A percentile compares a stretch with the other conserved stretches of the same genome.
Conservation (phyloP, 805 yeast species). For the Martiniozyma abietophila region DNA sequence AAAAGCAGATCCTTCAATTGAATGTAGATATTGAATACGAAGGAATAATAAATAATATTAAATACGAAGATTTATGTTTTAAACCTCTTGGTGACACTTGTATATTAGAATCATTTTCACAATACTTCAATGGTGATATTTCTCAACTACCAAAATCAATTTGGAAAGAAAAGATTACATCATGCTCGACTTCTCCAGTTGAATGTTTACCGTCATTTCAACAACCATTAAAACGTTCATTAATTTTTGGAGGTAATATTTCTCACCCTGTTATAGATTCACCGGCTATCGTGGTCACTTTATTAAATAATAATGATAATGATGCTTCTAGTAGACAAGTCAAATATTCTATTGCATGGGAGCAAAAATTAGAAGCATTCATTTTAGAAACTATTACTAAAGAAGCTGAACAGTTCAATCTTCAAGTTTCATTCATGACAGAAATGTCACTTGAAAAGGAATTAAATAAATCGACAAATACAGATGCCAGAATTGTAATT, state of each 20-base stretch:
- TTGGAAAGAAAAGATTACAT: constrained; percentile 48
- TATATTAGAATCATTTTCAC: constrained; percentile 80
- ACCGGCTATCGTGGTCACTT: constrained; percentile 67
- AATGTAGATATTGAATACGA: constrained; percentile 15
- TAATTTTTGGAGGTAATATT: constrained; percentile 55
- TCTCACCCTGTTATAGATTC: constrained; percentile 42
- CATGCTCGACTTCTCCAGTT: constrained; percentile 76
- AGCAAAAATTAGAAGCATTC: constrained; percentile 50
- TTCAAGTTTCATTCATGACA: constrained; percentile 66
- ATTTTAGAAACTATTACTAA: constrained; percentile 30
- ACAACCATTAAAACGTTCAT: constrained; percentile 70
- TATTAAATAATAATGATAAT: constrained; percentile 51
- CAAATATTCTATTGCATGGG: constrained; percentile 50
- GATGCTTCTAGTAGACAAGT: constrained; percentile 34
- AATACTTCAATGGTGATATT: constrained; percentile 68
- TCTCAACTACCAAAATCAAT: constrained; percentile 32
- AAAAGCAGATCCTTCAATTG: constrained; percentile 37
- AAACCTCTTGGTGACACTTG: constrained; percentile 76
- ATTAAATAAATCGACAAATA: constrained; percentile 68
- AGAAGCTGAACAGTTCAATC: constrained; percentile 43
- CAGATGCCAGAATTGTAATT: constrained; percentile 62
- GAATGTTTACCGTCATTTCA: constrained; percentile 84
- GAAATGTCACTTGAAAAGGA: constrained; percentile 82
- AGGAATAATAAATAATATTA: constrained; percentile 13
- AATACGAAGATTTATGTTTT: constrained; percentile 65